Conservation (phyloP, 2,329 filamentous ascomycete species). For the Colletotrichum cuscutae region DNA sequence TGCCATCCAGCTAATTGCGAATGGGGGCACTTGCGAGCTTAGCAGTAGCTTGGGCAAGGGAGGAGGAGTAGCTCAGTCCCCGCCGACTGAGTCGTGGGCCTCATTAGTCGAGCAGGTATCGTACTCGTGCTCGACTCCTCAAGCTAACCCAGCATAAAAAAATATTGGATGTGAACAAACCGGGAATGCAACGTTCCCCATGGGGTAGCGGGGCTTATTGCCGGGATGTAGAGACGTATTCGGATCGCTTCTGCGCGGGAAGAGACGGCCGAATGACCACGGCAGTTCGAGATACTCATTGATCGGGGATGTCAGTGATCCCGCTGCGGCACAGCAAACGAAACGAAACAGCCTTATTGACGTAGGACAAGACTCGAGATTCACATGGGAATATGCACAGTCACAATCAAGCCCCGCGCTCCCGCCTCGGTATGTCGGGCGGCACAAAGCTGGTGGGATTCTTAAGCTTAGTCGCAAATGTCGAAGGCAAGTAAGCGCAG, state of each 20-base stretch:
- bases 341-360: slow-evolving; percentile 18
- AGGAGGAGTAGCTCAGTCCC: slow-evolving; percentile 1
- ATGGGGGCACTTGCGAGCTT: slow-evolving; percentile 1
- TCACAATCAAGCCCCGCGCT: background rate
- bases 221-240: background rate
- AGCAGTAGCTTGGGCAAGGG: background rate
- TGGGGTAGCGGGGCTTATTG: slow-evolving; percentile 27
- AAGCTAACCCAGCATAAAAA: background rate
- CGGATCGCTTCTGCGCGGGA: slow-evolving; percentile 1
- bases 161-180: background rate
- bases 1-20: background rate
- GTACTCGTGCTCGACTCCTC: slow-evolving; percentile 2
- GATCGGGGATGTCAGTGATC: slow-evolving; percentile 4
- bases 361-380: background rate
- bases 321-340: background rate
- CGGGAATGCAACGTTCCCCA: slow-evolving; percentile 28
- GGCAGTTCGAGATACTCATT: slow-evolving; percentile 5
- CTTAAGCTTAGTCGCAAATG: background rate
- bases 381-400: slow-evolving; percentile 31
- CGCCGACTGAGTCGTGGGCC: slow-evolving; percentile 25
- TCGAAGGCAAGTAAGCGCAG: slow-evolving; percentile 1
- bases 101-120: slow-evolving; percentile 8
- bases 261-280: slow-evolving; percentile 18
- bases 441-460: slow-evolving; percentile 11
- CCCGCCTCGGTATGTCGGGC: slow-evolving; percentile 27